Conservation (phyloP, 108 stramenopile genomes). For the Seminavis robusta region DNA sequence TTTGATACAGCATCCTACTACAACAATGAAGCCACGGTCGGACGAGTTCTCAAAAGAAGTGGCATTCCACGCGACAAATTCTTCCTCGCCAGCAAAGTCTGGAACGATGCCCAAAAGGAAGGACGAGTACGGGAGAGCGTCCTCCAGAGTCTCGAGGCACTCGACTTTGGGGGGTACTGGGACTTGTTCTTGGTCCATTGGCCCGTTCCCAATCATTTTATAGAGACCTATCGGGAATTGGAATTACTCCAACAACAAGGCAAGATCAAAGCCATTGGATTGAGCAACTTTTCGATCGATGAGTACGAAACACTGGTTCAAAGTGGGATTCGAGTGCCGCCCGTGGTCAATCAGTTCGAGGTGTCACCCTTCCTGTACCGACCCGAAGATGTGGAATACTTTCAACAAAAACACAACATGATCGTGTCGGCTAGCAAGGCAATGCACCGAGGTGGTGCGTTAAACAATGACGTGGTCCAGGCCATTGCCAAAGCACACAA, state of each 20-base stretch:
- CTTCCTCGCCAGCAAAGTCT: slow-evolving; percentile 88
- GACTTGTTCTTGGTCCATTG: slow-evolving; percentile 76
- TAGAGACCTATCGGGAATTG: slow-evolving; percentile 57
- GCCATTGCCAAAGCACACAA: slow-evolving; percentile 50
- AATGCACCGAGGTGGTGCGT: slow-evolving; percentile 49
- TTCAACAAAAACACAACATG: slow-evolving; percentile 48
- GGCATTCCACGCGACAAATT: slow-evolving; percentile 56
- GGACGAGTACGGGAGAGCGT: slow-evolving; percentile 76
- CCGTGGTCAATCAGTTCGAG: slow-evolving; percentile 63
- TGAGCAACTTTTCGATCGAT: slow-evolving; percentile 52
- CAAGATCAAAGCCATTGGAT: slow-evolving; percentile 41
- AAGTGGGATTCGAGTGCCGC: slow-evolving; percentile 61
- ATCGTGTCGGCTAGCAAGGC: slow-evolving; percentile 64
- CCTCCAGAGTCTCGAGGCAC: slow-evolving; percentile 55
- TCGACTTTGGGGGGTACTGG: too few species aligned
- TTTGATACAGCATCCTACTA: slow-evolving; percentile 91
- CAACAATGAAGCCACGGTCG: slow-evolving; percentile 79
- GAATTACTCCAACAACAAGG: slow-evolving; percentile 29
- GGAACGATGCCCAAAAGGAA: slow-evolving; percentile 87
- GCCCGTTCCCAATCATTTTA: slow-evolving; percentile 44
- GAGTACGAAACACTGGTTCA: slow-evolving; percentile 52
- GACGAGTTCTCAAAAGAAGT: slow-evolving; percentile 38
- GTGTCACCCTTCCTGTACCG: slow-evolving; percentile 61
- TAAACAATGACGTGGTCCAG: slow-evolving; percentile 41
- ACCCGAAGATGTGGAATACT: slow-evolving; percentile 52